These are phyloP conservation scores for Fusarium veterinarium DNA, from an alignment of 2,329 filamentous ascomycete genomes.

Conservation along the genomic window DNA sequence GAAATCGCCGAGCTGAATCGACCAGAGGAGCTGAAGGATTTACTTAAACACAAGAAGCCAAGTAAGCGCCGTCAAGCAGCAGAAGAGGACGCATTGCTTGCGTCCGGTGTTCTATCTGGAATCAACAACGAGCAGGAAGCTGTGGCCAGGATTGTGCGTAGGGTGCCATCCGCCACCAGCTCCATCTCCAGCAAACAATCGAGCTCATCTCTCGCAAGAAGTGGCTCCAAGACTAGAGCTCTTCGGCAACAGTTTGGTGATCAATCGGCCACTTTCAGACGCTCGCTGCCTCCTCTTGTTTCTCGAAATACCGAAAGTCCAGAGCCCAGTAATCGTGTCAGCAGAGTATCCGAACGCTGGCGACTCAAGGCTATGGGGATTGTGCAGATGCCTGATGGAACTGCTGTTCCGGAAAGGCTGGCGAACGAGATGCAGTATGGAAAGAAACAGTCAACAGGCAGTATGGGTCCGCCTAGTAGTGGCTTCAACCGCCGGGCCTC, in stretches of 20 bases:
- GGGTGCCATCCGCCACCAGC: constrained; percentile 38
- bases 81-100: constrained; percentile 54
- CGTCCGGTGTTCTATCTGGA: constrained; percentile 57
- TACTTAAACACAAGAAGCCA: constrained; percentile 49
- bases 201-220: constrained; percentile 33
- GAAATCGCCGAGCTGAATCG: constrained; percentile 47
- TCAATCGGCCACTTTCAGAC: constrained; percentile 49
- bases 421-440: constrained; percentile 58
- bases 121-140: constrained; percentile 53
- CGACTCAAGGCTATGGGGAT: constrained; percentile 62
- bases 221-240: constrained; percentile 53
- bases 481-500: constrained; percentile 41
- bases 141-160: constrained; percentile 51
- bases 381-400: constrained; percentile 64
- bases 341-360: constrained; percentile 59
- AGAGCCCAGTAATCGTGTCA: constrained; percentile 45
- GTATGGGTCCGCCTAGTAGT: constrained; percentile 43
- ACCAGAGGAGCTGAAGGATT: constrained; percentile 50
- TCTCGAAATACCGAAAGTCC: constrained; percentile 43
- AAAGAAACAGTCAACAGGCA: constrained; percentile 54
- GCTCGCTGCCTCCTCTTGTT: constrained; percentile 53
- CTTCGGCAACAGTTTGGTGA: constrained; percentile 51
- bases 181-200: constrained; percentile 39
- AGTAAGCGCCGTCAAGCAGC: constrained; percentile 48
- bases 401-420: constrained; percentile 63